Evolutionary conservation across 805 yeast genomes (phyloP).

Genomic region (Sugiyamaella smithiae): DNA sequence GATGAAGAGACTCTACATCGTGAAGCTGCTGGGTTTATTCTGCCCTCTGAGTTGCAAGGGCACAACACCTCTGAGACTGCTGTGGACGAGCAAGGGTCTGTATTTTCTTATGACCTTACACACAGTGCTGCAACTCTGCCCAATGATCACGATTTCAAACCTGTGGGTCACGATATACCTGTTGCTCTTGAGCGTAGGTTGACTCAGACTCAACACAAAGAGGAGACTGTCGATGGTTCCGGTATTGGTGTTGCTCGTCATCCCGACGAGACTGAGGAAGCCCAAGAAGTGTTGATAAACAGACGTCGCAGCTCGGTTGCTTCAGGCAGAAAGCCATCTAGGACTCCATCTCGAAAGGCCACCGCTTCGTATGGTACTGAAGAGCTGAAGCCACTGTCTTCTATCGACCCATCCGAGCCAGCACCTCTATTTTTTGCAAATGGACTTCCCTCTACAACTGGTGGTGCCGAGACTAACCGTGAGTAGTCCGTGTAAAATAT

Average conservation of each 20-base stretch:
- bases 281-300: constrained; percentile 24
- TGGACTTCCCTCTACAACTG: constrained; percentile 35
- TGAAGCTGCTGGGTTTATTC: constrained; percentile 16
- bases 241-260: constrained; percentile 35
- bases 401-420: constrained; percentile 14
- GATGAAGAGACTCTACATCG: constrained; percentile 22
- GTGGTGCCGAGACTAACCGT: constrained; percentile 22
- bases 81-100: constrained; percentile 29
- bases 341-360: constrained; percentile 30
- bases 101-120: constrained; percentile 34
- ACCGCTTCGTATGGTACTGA: constrained; percentile 36
- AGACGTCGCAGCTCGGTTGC: constrained; percentile 31
- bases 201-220: constrained; percentile 33
- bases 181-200: constrained; percentile 34
- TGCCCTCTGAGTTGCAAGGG: constrained; percentile 17
- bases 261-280: constrained; percentile 28
- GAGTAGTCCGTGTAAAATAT: constrained; percentile 2
- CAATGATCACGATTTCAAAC: constrained; percentile 31
- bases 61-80: constrained; percentile 12
- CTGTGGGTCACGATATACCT: constrained; percentile 30
- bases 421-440: constrained; percentile 33
- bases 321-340: constrained; percentile 16
- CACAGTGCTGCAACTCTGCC: constrained; percentile 30
- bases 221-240: constrained; percentile 26
- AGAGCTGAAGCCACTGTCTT: constrained; percentile 32